Evolutionary conservation across 169 alveolate species (phyloP), one percentile per base, ranked within the genome.

Genomic region (Plasmodium coatneyi): DNA sequence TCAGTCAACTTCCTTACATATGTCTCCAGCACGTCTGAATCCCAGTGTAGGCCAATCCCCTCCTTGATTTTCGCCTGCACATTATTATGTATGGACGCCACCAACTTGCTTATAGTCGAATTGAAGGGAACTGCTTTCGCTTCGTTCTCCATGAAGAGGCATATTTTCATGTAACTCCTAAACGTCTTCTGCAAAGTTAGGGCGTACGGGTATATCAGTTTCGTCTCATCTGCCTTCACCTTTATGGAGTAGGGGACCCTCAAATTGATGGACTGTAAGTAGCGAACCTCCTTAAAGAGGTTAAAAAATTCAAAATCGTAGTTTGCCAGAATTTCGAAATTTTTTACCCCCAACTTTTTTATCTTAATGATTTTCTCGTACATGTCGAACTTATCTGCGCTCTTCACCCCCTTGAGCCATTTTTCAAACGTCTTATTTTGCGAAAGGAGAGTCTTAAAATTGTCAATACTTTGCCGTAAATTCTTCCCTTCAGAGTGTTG

Each of bases 401-500:
- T 84, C 49, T 92, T 92, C 12, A 92, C 82, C 71, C 71, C 79
- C 46, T 80, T 92, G 19, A 92, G 83, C 95, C 95, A 92, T 19
- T 92, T 86, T 82, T 92, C 95, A 80, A 92, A 92, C n/a, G 93
- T 84, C 54, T 92, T 96, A 80, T 95, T 95, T 87, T 97, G 99
- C 89, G 97, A 97, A 60, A 96, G 97, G 25, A 97, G 93, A 39
- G 92, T 93, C 72, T 96, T 95, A 95, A 99, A 98, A 16, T 97
- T 97, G 70, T 98, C 99, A 32, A 98, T 98, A 78, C 97, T 98
- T 25, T 97, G 98, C 72, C 98, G 97, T 49, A 99, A 97, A 76
- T 96, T 97, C 93, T 98, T 97, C 4, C 99, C 99, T 76, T 98
- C 99, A 66, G 97, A 95, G 92, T 98, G 98, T 78, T 97, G 97